Percentiles rank a stretch among this genome's conserved stretches.
phyloP scores from a whole-genome alignment of 768 basidiomycete genomes.

The Xerocomellus chrysenteron region DNA sequence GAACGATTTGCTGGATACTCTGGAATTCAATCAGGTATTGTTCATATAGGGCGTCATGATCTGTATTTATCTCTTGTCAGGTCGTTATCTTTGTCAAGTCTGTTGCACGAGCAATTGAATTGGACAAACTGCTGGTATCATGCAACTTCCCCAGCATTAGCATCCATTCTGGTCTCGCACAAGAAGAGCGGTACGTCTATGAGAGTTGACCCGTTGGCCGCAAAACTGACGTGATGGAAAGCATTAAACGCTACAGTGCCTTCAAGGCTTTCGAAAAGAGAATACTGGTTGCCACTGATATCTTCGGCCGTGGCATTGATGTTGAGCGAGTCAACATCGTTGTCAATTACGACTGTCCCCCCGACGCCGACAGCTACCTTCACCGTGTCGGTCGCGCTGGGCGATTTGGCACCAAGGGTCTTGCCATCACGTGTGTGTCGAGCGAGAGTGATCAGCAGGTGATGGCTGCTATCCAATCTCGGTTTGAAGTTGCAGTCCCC shows the following conservation, averaged over 20 bases:
- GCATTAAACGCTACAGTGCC: slow-evolving; percentile 92
- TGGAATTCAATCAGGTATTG: slow-evolving; percentile 89
- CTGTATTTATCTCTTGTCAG: slow-evolving; percentile 39
- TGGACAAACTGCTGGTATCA: slow-evolving; percentile 92
- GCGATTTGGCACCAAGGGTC: slow-evolving; percentile 98
- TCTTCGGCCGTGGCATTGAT: slow-evolving; percentile 99
- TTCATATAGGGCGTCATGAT: neutral
- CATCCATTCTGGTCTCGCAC: slow-evolving; percentile 92
- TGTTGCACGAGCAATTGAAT: slow-evolving; percentile 91
- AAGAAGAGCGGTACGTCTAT: slow-evolving; percentile 86
- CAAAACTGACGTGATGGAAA: slow-evolving; percentile 32
- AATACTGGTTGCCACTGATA: slow-evolving; percentile 98
- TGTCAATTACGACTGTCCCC: slow-evolving; percentile 97
- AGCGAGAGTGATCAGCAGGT: slow-evolving; percentile 92
- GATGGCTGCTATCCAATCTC: slow-evolving; percentile 89
- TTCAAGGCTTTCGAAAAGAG: slow-evolving; percentile 99
- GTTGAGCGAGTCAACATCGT: slow-evolving; percentile 99
- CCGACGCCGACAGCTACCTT: slow-evolving; percentile 96
- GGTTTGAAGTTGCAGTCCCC: slow-evolving; percentile 97
- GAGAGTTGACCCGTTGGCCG: neutral
- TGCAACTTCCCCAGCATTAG: slow-evolving; percentile 99
- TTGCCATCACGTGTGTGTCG: slow-evolving; percentile 95
- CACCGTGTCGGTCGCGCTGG: slow-evolving; percentile 99
- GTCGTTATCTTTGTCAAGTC: slow-evolving; percentile 99
- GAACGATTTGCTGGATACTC: slow-evolving; percentile 90